Evolutionary conservation across 805 yeast species (phyloP).

Genomic region (Pichia insulana): DNA sequence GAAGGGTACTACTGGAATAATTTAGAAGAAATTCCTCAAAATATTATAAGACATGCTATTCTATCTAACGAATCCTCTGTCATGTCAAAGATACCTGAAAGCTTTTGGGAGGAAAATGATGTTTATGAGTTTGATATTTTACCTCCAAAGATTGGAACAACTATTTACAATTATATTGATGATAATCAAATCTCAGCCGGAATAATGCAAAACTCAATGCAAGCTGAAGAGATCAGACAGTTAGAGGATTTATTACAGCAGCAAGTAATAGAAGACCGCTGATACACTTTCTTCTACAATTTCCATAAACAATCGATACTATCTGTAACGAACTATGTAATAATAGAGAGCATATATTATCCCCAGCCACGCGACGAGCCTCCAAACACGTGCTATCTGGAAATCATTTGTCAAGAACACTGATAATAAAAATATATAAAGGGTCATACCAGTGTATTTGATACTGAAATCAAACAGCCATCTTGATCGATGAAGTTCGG

Average conservation of each 20-base stretch:
- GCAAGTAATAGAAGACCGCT: constrained; percentile 9
- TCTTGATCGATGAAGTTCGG: constrained; percentile 63
- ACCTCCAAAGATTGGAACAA: constrained; percentile 50
- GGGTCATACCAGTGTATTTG: no score
- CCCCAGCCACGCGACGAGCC: no score
- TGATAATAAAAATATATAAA: no score
- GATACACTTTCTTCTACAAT: not conserved
- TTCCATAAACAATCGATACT: no score
- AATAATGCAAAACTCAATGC: constrained; percentile 21
- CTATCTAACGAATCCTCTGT: constrained; percentile 63
- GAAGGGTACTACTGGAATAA: constrained; percentile 15
- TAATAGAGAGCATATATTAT: no score
- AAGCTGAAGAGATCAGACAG: constrained; percentile 20
- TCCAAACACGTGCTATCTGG: not conserved
- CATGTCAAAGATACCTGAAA: constrained; percentile 59
- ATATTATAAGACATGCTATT: constrained; percentile 58
- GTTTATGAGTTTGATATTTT: constrained; percentile 63
- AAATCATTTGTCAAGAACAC: no score
- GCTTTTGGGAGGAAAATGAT: constrained; percentile 53
- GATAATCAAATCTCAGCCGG: constrained; percentile 38
- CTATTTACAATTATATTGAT: constrained; percentile 37
- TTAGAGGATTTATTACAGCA: constrained; percentile 18
- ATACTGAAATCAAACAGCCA: no score
- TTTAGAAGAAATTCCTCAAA: constrained; percentile 40
- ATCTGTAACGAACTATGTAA: no score